Evolutionary conservation across 1,139 yeast genomes (phyloP), one percentile per base, ranked within the genome.

Genomic region (Pneumocystis carinii): DNA sequence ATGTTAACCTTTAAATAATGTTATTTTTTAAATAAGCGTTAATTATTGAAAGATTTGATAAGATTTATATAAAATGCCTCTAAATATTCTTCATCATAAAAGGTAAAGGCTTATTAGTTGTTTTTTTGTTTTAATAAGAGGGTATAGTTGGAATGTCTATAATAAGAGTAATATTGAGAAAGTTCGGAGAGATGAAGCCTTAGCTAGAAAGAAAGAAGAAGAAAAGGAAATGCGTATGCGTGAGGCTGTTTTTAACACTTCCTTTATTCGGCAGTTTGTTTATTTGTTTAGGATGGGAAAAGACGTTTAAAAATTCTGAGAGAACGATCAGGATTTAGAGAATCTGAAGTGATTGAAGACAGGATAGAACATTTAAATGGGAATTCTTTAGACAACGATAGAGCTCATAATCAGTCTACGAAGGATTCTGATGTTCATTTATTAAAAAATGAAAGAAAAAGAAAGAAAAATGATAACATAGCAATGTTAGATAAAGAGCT

Each of bases 141-240:
- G 72, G 65, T 72, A 72, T 63, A 70, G 74, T 32, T 72, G 72
- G 65, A 70, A 72, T 66, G 74, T 72, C n/a, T 64, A 70, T 65
- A 70, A 66, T 39, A 62, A 67, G n/a, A 67, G 63, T 17, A 72
- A 72, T 48, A 66, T 71, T 12, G 74, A 67, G 61, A 68, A 72
- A n/a, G 74, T 72, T 1, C 61, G 66, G 27, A 66, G 71, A n/a
- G 74, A 72, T 61, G 74, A 72, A 62, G 69, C 63, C 17, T 63
- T 61, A 37, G 74, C 72, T 12, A 63, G 62, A 35, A 66, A 61
- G 59, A 60, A 63, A 55, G 66, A 66, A 15, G 67, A 66, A 53
- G 64, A 55, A 3, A 64, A 62, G 32, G 66, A 62, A 19, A 61
- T 59, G 59, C 62, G 55, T 12, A 56, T 41, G 42, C 65, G 62